phyloP scores from a whole-genome alignment of 2,329 filamentous ascomycete genomes.

The Albifimbria verrucaria region DNA sequence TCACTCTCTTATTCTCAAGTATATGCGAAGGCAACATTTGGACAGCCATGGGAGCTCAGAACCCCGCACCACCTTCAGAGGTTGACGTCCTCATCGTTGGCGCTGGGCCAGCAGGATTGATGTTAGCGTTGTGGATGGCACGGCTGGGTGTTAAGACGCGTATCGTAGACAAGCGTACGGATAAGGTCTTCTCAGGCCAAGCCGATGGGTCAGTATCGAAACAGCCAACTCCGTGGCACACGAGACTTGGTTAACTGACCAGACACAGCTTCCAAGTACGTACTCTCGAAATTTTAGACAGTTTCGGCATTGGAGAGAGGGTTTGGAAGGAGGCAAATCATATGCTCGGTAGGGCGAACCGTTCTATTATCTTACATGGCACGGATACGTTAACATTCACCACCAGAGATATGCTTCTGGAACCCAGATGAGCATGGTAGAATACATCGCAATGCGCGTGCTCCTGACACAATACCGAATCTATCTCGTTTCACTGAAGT shows the following conservation, averaged over 20 bases:
- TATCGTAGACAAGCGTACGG: conserved; percentile 42
- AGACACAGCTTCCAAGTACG: conserved; percentile 50
- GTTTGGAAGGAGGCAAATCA: conserved; percentile 66
- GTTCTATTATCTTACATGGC: neutral
- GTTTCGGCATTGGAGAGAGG: conserved; percentile 63
- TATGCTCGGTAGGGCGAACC: conserved; percentile 53
- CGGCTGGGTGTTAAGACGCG: conserved; percentile 36
- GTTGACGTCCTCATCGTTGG: conserved; percentile 35
- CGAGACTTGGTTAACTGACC: neutral
- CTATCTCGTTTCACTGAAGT: conserved; percentile 62
- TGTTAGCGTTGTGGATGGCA: conserved; percentile 41
- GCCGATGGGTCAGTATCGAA: neutral
- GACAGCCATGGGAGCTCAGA: neutral
- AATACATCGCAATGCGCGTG: conserved; percentile 55
- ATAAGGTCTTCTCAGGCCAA: conserved; percentile 36
- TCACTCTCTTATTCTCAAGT: too few species aligned
- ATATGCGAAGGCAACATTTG: too few species aligned
- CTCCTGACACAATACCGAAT: conserved; percentile 59
- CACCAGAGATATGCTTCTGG: conserved; percentile 36
- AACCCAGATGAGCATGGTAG: conserved; percentile 58
- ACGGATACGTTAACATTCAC: neutral
- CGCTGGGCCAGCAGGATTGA: conserved; percentile 38
- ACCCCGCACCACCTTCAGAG: neutral
- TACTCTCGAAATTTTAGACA: conserved; percentile 71
- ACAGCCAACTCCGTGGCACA: neutral